Evolutionary conservation across 1,139 yeast species (phyloP), one percentile per base, ranked within the genome.

Genomic region (Saccharomyces hybrid): DNA sequence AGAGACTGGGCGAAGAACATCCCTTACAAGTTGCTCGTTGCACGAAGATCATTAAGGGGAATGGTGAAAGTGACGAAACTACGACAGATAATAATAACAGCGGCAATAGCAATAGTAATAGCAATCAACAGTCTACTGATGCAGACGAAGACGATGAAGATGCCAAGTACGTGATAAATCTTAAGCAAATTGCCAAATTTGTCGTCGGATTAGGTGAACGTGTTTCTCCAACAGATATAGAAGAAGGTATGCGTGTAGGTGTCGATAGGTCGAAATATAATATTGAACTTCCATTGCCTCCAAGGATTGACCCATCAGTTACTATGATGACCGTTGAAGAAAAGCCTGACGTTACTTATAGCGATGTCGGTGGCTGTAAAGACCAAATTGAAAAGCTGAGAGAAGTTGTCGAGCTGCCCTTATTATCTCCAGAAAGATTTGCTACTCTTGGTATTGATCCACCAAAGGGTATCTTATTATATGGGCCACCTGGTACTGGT

Each of bases 271-370:
- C 88, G 67, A 93, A 93, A 73, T 93, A 95, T 73, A 96, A 91
- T 71, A 93, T 93, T 68, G 96, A 90, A 77, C 79, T 93, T 65
- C 99, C 99, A 27, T 78, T 95, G 61, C 99, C 99, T 25, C 99
- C 99, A 53, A 79, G 96, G 69, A 93, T 93, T 69, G 99, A 93
- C 71, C 98, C 99, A 9, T 82, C 91, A 16, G 99, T 93, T 53
- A 93, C 99, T n/a, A 93, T 93, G 99, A 93, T 93, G 99, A 91
- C 98, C 1, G 99, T 93, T 52, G 99, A 93, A 72, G 99, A 93
- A 71, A 93, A 93, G 72, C 99, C 99, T 16, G 95, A 86, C 72
- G 93, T 86, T 41, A 86, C 95, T 11, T 86, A 86, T 68, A 81
- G 87, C 59, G 99, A 93, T 71, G 93, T 93, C 57, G 99, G 99